phyloP scores from a whole-genome alignment of 352 stramenopile genomes.

The Halophytophthora batemanensis region DNA sequence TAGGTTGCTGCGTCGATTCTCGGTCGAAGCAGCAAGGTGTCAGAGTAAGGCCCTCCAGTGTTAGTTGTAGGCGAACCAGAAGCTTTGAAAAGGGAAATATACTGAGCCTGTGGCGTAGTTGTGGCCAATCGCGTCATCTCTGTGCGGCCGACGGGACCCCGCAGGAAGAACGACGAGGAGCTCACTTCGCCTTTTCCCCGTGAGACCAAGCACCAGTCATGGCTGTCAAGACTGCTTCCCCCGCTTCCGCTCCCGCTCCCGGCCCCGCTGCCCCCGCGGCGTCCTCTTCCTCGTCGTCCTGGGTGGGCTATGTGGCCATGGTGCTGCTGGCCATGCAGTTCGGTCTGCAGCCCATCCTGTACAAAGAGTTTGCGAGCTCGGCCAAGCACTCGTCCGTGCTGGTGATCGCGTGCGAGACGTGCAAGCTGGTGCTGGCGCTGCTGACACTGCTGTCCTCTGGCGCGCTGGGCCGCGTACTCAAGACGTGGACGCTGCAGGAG shows the following conservation, averaged over 20 bases:
- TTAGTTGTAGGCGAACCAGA: too few species aligned
- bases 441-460: slow-evolving; percentile 43
- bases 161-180: too few species aligned
- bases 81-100: too few species aligned
- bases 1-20: too few species aligned
- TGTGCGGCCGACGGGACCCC: too few species aligned
- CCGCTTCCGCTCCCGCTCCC: background rate
- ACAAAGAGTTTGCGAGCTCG: slow-evolving; percentile 66
- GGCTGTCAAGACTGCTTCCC: background rate
- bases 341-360: slow-evolving; percentile 79
- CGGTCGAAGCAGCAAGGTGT: too few species aligned
- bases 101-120: too few species aligned
- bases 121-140: too few species aligned
- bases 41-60: too few species aligned
- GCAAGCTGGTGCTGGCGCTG: slow-evolving; percentile 62
- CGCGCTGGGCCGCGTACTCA: slow-evolving; percentile 26
- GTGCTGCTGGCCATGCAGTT: slow-evolving; percentile 76
- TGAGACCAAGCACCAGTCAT: too few species aligned
- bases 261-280: slow-evolving; percentile 4
- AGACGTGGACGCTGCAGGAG: slow-evolving; percentile 57
- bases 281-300: background rate
- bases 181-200: too few species aligned
- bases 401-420: slow-evolving; percentile 72
- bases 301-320: slow-evolving; percentile 51
- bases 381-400: slow-evolving; percentile 59